Evolutionary conservation across 2,329 filamentous ascomycete species (phyloP).

Genomic region (Tolypocladium guangdongense): DNA sequence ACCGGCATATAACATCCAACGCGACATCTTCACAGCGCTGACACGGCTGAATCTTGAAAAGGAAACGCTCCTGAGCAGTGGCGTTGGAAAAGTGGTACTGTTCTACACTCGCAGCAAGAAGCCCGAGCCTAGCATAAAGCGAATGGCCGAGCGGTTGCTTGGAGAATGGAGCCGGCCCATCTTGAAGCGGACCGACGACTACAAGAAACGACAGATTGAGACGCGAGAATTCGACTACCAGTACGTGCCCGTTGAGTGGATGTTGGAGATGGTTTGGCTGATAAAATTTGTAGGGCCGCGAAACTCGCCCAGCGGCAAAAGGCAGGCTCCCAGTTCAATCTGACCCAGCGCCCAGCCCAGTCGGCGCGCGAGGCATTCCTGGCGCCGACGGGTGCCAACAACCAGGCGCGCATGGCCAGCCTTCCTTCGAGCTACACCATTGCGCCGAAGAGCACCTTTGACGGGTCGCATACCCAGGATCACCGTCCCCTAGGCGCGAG

Average conservation of each 20-base stretch:
- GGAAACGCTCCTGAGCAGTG: slow-evolving; percentile 78
- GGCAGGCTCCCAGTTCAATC: slow-evolving; percentile 35
- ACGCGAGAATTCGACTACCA: slow-evolving; percentile 53
- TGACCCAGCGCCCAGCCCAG: slow-evolving; percentile 37
- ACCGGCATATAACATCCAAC: slow-evolving; percentile 94
- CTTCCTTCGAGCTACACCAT: slow-evolving; percentile 48
- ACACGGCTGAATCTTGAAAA: slow-evolving; percentile 79
- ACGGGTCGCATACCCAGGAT: slow-evolving; percentile 37
- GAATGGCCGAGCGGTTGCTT: slow-evolving; percentile 83
- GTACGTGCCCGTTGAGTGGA: slow-evolving; percentile 28
- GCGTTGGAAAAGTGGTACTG: slow-evolving; percentile 89
- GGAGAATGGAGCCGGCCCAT: slow-evolving; percentile 95
- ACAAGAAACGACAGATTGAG: slow-evolving; percentile 68
- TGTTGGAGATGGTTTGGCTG: neutral
- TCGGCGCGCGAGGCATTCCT: slow-evolving; percentile 37
- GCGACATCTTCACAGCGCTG: slow-evolving; percentile 78
- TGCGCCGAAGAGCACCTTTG: slow-evolving; percentile 51
- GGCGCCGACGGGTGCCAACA: slow-evolving; percentile 41
- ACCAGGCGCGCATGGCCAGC: slow-evolving; percentile 45
- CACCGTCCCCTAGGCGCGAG: slow-evolving; percentile 52
- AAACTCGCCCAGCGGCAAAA: slow-evolving; percentile 40
- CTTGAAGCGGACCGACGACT: slow-evolving; percentile 86
- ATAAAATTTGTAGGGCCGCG: slow-evolving; percentile 31
- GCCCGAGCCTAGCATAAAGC: slow-evolving; percentile 79
- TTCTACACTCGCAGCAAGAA: slow-evolving; percentile 96